A percentile compares a stretch with the other conserved stretches of the same genome.
phyloP scores from a whole-genome alignment of 2,329 filamentous ascomycete genomes.

The Paracamarosporium sp. region DNA sequence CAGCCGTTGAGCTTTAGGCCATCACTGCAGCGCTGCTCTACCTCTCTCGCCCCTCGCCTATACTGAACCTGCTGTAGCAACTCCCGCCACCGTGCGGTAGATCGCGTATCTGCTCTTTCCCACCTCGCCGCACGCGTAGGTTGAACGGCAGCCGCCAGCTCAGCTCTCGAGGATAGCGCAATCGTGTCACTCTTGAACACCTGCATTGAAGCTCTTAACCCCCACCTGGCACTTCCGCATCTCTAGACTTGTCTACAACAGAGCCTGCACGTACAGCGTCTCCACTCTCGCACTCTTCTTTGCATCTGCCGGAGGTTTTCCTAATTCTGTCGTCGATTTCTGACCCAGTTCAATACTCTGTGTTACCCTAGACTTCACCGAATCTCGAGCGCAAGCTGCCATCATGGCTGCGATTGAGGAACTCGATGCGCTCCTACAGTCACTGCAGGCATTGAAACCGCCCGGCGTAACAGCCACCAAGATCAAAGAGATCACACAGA shows the following conservation, averaged over 20 bases:
- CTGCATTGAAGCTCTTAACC: conserved; percentile 15
- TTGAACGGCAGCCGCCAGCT: conserved; percentile 24
- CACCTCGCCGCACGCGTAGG: conserved; percentile 33
- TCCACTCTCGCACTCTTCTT: conserved; percentile 20
- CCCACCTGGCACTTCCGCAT: conserved; percentile 17
- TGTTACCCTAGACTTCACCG: neutral
- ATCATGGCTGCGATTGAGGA: conserved; percentile 80
- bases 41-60: conserved; percentile 23
- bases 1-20: conserved; percentile 29
- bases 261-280: conserved; percentile 30
- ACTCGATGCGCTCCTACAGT: conserved; percentile 87
- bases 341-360: conserved; percentile 16
- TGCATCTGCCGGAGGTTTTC: conserved; percentile 6
- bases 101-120: conserved; percentile 24
- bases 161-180: conserved; percentile 29
- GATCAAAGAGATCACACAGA: conserved; percentile 83
- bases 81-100: conserved; percentile 21
- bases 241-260: conserved; percentile 32
- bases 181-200: conserved; percentile 20
- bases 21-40: conserved; percentile 20
- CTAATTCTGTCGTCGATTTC: conserved; percentile 23
- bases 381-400: conserved; percentile 30
- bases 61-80: conserved; percentile 23
- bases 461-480: conserved; percentile 94
- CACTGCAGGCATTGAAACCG: conserved; percentile 88